Evolutionary conservation across 768 basidiomycete species (phyloP), one percentile per base, ranked within the genome.

Genomic region (Hericium coralloides): DNA sequence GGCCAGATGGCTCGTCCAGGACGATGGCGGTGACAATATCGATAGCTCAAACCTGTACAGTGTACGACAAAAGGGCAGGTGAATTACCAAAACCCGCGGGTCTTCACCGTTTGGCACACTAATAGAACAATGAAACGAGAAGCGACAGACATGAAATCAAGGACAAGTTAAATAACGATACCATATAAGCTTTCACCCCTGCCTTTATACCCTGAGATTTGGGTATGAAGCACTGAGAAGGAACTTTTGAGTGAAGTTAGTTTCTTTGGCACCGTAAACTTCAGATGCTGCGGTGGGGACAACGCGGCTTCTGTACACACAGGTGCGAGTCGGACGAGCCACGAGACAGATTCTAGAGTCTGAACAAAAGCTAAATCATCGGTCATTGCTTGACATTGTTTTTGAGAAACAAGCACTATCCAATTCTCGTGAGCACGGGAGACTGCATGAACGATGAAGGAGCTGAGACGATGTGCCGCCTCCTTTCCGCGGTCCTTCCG

Each of bases 241-340:
- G 3, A 45, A 20, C 43, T n/a, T 7, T 18, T 45, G 20, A 15
- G 20, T 20, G 43, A 20, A 45, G 43, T n/a, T 22, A 50, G 41
- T 70, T 45, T 50, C 22, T 72, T 41, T 72, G 61, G 70, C 70
- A 72, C 68, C 59, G 55, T 49, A 52, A 59, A 67, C 69, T 71
- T 72, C 70, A 72, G 70, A 70, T 55, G 66, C 67, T 63, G 68
- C 66, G 65, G 68, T 67, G 56, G 61, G 59, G 52, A 49, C 49
- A 53, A 45, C 69, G 63, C 68, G 66, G 67, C 66, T 65, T 67
- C 69, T 72, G 70, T 72, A 72, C 70, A 71, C 70, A 59, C 45
- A 41, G 49, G 56, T 50, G 60, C 56, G 12, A 20, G 23, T 26
- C 39, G 39, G 38, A 52, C 36, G 47, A 37, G 22, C 26, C 38